Evolutionary conservation across 139 green algal species (phyloP).

Genomic region (Tetraselmis striata): DNA sequence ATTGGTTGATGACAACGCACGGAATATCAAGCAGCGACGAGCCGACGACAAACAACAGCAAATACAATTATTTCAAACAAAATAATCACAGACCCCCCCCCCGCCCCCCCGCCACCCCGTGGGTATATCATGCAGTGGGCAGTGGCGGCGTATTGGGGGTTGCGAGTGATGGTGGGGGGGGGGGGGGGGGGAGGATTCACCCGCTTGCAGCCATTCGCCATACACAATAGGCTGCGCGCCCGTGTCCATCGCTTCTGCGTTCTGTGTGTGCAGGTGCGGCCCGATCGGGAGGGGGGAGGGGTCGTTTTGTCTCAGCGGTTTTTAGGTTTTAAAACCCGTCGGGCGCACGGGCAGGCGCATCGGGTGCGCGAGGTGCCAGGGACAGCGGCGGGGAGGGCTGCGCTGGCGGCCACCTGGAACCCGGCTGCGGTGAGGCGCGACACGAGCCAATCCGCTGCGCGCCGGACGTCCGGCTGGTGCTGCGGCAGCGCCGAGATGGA

Average conservation of each 20-base stretch:
- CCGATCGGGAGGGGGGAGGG: too few species aligned
- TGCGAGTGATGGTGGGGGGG: too few species aligned
- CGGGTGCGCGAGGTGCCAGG: too few species aligned
- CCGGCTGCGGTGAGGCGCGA: constrained; percentile 23
- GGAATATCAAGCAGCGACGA: neutral
- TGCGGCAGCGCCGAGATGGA: constrained; percentile 36
- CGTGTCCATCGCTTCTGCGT: neutral
- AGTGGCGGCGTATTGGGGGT: neutral
- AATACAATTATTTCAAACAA: too few species aligned
- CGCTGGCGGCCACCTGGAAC: constrained; percentile 32
- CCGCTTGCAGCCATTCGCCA: constrained; percentile 41
- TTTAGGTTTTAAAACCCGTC: too few species aligned
- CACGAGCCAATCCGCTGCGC: constrained; percentile 33
- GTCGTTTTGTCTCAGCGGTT: too few species aligned
- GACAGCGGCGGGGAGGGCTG: too few species aligned
- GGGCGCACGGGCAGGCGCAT: too few species aligned
- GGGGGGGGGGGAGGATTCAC: neutral
- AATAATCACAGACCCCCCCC: too few species aligned
- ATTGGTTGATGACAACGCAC: neutral
- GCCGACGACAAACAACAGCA: too few species aligned
- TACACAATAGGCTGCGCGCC: constrained; percentile 60
- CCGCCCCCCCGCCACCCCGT: too few species aligned
- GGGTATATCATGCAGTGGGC: neutral
- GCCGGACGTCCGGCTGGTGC: constrained; percentile 19
- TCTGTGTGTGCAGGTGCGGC: too few species aligned